Base-by-base conservation (phyloP, 1,284 basidiomycete species). In the Marasmius oreades region DNA sequence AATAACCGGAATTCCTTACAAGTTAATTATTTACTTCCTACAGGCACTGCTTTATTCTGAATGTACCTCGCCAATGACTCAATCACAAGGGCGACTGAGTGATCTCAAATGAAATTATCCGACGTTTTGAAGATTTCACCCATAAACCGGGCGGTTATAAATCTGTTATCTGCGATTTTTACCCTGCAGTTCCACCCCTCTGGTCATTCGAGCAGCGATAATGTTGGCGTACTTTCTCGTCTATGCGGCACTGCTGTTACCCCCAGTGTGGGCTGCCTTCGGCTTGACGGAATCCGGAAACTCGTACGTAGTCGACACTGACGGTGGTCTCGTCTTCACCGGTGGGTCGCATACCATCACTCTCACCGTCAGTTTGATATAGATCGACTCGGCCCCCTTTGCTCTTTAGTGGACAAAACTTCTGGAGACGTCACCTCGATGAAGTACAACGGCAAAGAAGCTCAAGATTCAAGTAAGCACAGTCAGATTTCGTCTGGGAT, bases 341-440 rank as follows among this genome's bases (percentile, higher is more conserved):
- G 61, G 61, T 60, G 47, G 33, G 51, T 31, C n/a, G n/a, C n/a
- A 34, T 20, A n/a, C 51, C 33, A 10, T 18, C 23, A 6, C n/a
- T 22, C 39, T 14, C 11, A 5, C 14, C 31, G 4, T 33, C 14
- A 3, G 28, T n/a, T 22, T 3, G 22, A 46, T 50, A n/a, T n/a
- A n/a, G n/a, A n/a, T n/a, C n/a, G n/a, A n/a, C n/a, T n/a, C n/a
- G n/a, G n/a, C n/a, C n/a, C n/a, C n/a, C n/a, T n/a, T 14, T 22
- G 33, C 22, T 20, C 14, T 10, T 18, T n/a, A 69, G 70, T 71
- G 10, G 62, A 68, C 24, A 63, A 59, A 18, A 66, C 65, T 22
- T 65, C 51, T 47, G 71, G 71, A 24, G 70, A 73, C 50, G 66
- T 73, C 53, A 69, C 67, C 1, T 73, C 71, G 10, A 67, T 72